A percentile compares a stretch with the other conserved stretches of the same genome.
These are phyloP conservation scores for Vigna radiata DNA, from an alignment of 306 rosid species.

Conservation along the genomic window DNA sequence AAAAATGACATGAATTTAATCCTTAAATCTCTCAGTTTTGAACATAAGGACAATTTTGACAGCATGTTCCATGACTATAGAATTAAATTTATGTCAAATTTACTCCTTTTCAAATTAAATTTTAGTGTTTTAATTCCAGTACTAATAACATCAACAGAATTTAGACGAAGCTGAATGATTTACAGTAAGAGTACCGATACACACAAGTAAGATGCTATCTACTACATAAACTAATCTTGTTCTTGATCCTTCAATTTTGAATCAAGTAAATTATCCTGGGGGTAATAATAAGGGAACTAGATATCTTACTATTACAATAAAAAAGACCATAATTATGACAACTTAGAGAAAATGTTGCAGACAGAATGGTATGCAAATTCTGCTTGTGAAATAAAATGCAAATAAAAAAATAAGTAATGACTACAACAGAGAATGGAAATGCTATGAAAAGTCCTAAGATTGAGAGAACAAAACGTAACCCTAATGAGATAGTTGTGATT, in stretches of 20 bases:
- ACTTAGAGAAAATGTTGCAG: not conserved
- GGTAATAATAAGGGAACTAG: not conserved
- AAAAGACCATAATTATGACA: not conserved
- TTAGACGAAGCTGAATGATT: not conserved
- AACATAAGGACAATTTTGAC: not conserved
- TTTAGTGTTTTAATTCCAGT: not conserved
- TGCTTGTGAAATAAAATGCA: constrained; percentile 9
- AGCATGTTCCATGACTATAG: not conserved
- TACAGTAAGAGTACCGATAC: not conserved
- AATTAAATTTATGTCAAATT: constrained; percentile 3
- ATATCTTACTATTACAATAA: not conserved
- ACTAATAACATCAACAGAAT: constrained; percentile 12
- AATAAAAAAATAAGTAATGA: constrained; percentile 15
- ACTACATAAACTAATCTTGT: too few species aligned
- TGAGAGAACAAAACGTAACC: not conserved
- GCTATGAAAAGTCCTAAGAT: not conserved
- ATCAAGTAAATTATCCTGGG: not conserved
- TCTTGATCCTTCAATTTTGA: not conserved
- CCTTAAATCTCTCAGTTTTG: not conserved
- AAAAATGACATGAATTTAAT: not conserved
- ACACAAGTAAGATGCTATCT: not conserved
- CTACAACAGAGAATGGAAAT: not conserved
- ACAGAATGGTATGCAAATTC: not conserved
- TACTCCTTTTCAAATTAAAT: not conserved
- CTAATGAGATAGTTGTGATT: not conserved